Base-by-base conservation (phyloP, 2,329 filamentous ascomycete genomes). In the Talaromyces sp. region DNA sequence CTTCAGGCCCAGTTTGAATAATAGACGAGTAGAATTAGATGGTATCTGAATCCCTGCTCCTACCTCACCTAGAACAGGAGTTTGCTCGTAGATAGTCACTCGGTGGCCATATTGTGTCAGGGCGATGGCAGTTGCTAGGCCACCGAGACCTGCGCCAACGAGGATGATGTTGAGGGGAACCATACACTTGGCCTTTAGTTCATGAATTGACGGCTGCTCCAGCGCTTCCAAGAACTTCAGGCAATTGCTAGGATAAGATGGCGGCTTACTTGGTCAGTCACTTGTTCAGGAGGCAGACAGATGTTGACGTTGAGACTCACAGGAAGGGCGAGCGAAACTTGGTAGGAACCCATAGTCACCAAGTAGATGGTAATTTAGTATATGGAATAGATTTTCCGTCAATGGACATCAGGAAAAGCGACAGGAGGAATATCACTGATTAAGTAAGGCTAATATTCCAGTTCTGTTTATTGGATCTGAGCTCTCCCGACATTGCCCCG, bases 41-140 rank as follows among this genome's bases (percentile, higher is more conserved):
- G 73, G 74, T 33, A 76, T 69, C 56, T 75, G 73, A 31, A 75
- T 75, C 11, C 74, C 74, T 19, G 73, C 74, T 22, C 74, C 73
- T 43, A 74, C 70, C 72, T 75, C 47, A 2, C 47, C 47, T 10
- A 50, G 19, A 5, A 50, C 25, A 3, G 47, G 47, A 3, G 47
- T 50, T 22, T 50, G 47, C 25, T 50, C 47, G 47, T 50, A 50
- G 47, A 50, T 31, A 13, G 22, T 31, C 25, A 50, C 47, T 58
- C 11, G 8, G n/a, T 47, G 43, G 19, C 43, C 43, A 47, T 22
- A 22, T 13, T 47, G 43, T 47, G 43, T 47, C 13, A 47, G 43
- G 43, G 43, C 43, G 43, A 47, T 47, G 10, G 43, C 43, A 47
- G 43, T 47, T 13, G 43, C 43, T 22, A 47, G 19, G 19, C 43